Evolutionary conservation across 495 filamentous ascomycete species (phyloP).

Genomic region (Aspergillus wentii): DNA sequence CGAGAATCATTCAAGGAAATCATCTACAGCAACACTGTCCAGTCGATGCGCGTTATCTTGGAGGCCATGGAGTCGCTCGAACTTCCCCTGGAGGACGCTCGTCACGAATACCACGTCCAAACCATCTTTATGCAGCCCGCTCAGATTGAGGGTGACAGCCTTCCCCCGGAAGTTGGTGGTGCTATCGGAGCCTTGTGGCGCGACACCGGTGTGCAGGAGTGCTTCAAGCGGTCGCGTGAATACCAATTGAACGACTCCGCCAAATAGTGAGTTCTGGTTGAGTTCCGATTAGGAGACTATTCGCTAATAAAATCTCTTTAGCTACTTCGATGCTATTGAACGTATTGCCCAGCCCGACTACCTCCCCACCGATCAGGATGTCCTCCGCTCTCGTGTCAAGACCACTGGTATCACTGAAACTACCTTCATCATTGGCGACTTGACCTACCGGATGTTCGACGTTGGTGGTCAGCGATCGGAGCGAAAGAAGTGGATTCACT

Average conservation of each 20-base stretch:
- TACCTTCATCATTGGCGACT: slow-evolving; percentile 93
- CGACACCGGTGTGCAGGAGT: slow-evolving; percentile 91
- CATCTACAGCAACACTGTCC: slow-evolving; percentile 97
- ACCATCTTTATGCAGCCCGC: slow-evolving; percentile 94
- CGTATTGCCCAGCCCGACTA: slow-evolving; percentile 91
- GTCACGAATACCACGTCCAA: slow-evolving; percentile 89
- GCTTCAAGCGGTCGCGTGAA: slow-evolving; percentile 90
- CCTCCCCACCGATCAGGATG: slow-evolving; percentile 95
- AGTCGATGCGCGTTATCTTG: slow-evolving; percentile 93
- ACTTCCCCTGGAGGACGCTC: slow-evolving; percentile 78
- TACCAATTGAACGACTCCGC: slow-evolving; percentile 98
- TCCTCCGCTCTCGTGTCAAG: slow-evolving; percentile 95
- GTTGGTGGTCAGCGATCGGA: slow-evolving; percentile 98
- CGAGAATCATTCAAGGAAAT: slow-evolving; percentile 77
- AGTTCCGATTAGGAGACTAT: too few species aligned
- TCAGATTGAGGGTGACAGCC: slow-evolving; percentile 91
- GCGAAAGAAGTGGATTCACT: slow-evolving; percentile 99
- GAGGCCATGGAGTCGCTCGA: slow-evolving; percentile 95
- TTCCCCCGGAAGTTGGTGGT: slow-evolving; percentile 89
- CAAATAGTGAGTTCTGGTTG: slow-evolving; percentile 85
- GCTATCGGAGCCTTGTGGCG: slow-evolving; percentile 93
- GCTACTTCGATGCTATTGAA: slow-evolving; percentile 95
- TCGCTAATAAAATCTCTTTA: too few species aligned
- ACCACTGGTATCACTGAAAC: slow-evolving; percentile 99
- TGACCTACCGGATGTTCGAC: slow-evolving; percentile 99